These are phyloP conservation scores for Boletus austroedulis DNA, from an alignment of 1,284 basidiomycete genomes.

Conservation along the genomic window DNA sequence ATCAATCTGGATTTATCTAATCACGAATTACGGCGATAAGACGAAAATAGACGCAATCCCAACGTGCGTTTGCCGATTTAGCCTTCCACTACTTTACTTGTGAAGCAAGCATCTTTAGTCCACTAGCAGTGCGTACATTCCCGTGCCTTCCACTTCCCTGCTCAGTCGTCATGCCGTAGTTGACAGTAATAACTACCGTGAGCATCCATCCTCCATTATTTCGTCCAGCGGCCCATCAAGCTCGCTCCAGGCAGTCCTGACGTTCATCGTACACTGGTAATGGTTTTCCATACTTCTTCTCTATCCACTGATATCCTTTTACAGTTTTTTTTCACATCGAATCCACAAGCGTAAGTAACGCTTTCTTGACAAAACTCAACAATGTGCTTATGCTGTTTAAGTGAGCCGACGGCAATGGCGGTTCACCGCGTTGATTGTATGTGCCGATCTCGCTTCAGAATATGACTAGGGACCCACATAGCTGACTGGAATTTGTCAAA, in stretches of 20 bases:
- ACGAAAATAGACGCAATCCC: constrained; percentile 25
- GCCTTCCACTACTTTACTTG: neutral
- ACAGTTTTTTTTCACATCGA: constrained; percentile 33
- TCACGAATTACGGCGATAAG: constrained; percentile 28
- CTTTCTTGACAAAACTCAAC: neutral
- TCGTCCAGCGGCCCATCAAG: neutral
- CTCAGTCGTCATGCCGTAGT: constrained; percentile 28
- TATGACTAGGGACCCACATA: neutral
- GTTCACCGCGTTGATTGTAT: constrained; percentile 24
- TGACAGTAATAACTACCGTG: constrained; percentile 48
- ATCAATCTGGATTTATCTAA: constrained; percentile 34
- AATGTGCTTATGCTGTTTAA: constrained; percentile 3
- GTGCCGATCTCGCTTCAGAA: neutral
- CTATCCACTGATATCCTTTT: neutral
- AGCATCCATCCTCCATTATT: constrained; percentile 2
- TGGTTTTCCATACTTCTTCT: constrained; percentile 12
- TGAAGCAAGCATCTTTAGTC: constrained; percentile 29
- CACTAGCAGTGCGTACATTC: constrained; percentile 41
- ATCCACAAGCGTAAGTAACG: constrained; percentile 31
- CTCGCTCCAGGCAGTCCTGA: constrained; percentile 33
- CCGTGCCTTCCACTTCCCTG: neutral
- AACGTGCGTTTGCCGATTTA: constrained; percentile 16
- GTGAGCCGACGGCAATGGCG: constrained; percentile 30
- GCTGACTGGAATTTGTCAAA: constrained; percentile 13
- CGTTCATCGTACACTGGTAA: constrained; percentile 37